These are phyloP conservation scores for Trichoderma sp. DNA, from an alignment of 2,329 filamentous ascomycete genomes.

Conservation along the genomic window DNA sequence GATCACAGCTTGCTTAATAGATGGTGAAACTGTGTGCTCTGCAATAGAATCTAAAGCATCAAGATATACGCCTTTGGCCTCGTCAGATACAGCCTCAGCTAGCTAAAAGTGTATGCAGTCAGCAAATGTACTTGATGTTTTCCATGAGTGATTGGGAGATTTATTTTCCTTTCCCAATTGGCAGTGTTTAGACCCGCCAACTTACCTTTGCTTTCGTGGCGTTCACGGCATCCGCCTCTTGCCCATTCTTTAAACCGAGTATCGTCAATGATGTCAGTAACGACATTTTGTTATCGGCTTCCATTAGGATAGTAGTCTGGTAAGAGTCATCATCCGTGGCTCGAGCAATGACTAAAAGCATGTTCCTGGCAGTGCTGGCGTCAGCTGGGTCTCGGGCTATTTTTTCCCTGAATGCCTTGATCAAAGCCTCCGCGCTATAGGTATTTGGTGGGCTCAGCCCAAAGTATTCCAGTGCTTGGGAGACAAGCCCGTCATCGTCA, in stretches of 20 bases:
- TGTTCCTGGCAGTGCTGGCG: constrained; percentile 33
- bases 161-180: background rate
- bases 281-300: constrained; percentile 38
- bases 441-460: constrained; percentile 37
- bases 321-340: constrained; percentile 37
- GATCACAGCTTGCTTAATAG: constrained; percentile 29
- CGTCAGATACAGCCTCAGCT: constrained; percentile 28
- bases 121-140: background rate
- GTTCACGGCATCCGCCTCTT: constrained; percentile 24
- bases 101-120: constrained; percentile 26
- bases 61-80: constrained; percentile 33
- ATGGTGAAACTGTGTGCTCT: constrained; percentile 28
- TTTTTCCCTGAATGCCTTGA: constrained; percentile 37
- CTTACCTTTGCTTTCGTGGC: constrained; percentile 32
- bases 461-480: constrained; percentile 36
- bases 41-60: constrained; percentile 39
- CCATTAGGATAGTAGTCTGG: constrained; percentile 35
- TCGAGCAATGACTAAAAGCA: constrained; percentile 37
- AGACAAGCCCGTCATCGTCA: constrained; percentile 34
- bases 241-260: constrained; percentile 26
- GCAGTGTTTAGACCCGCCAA: background rate
- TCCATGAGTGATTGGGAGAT: background rate
- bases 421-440: constrained; percentile 35
- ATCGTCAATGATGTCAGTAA: constrained; percentile 34
- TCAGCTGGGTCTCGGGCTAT: constrained; percentile 33